phyloP scores from a whole-genome alignment of 345 rosid genomes.

The Camelina neglecta region DNA sequence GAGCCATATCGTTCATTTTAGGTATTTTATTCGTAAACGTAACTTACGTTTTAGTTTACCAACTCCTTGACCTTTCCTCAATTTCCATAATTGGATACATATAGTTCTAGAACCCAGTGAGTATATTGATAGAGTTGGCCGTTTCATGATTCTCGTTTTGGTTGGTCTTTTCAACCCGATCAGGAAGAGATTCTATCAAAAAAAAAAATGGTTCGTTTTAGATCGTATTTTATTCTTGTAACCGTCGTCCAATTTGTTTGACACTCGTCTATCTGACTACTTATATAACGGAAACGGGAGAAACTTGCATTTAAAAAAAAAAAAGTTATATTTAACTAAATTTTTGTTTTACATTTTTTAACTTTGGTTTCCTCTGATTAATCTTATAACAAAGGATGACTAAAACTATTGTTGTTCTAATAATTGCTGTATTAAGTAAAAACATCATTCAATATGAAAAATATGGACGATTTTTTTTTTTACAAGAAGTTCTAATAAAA shows the following conservation, averaged over 20 bases:
- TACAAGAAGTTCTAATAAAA: no score
- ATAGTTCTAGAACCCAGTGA: background rate
- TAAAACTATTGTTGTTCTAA: background rate
- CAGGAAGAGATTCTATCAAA: background rate
- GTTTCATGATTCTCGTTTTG: slow-evolving; percentile 19
- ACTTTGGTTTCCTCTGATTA: no score
- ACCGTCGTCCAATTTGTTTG: slow-evolving; percentile 33
- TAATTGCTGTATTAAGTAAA: background rate
- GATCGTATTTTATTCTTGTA: slow-evolving; percentile 20
- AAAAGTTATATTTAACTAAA: background rate
- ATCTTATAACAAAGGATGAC: no score
- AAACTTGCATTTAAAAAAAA: background rate
- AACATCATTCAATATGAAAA: no score
- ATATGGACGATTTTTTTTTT: no score
- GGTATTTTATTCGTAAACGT: slow-evolving; percentile 45
- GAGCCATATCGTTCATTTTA: slow-evolving; percentile 72
- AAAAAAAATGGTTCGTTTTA: background rate
- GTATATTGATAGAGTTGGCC: background rate
- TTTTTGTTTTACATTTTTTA: no score
- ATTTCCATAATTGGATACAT: background rate
- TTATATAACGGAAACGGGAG: slow-evolving; percentile 6
- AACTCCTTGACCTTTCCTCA: slow-evolving; percentile 13
- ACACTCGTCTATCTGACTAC: slow-evolving; percentile 12
- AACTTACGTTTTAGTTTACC: slow-evolving; percentile 8
- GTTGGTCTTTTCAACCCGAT: background rate